Percentiles rank a stretch among this genome's conserved stretches.
Evolutionary conservation across 768 basidiomycete genomes (phyloP).

Genomic region (Leccinum longicurvipes): DNA sequence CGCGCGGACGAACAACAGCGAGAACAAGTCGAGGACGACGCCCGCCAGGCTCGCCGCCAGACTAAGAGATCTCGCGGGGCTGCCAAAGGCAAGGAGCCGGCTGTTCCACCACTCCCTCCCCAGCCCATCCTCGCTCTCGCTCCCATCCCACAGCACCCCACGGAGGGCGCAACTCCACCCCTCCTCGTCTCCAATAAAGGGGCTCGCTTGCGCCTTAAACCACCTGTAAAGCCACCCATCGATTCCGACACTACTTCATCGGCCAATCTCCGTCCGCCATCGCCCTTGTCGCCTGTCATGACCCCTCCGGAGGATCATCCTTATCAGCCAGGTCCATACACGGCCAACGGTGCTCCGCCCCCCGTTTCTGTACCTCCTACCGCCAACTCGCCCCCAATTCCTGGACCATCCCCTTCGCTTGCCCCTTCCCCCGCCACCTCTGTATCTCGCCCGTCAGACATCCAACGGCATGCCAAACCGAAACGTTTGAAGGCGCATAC

Average conservation of each 20-base stretch:
- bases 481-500: constrained; percentile 80
- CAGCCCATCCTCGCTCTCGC: constrained; percentile 29
- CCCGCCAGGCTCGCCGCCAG: constrained; percentile 38
- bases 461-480: constrained; percentile 54
- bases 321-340: constrained; percentile 23
- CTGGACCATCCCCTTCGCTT: constrained; percentile 22
- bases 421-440: constrained; percentile 16
- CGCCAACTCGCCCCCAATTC: constrained; percentile 19
- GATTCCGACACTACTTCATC: constrained; percentile 20
- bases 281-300: constrained; percentile 33
- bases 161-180: constrained; percentile 21
- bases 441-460: constrained; percentile 25
- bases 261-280: constrained; percentile 22
- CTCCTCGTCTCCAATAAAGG: constrained; percentile 47
- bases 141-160: constrained; percentile 17
- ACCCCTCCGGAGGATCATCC: constrained; percentile 35
- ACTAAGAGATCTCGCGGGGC: constrained; percentile 31
- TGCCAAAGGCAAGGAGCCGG: constrained; percentile 40
- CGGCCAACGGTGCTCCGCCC: constrained; percentile 22
- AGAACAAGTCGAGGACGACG: constrained; percentile 44
- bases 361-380: constrained; percentile 14
- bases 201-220: constrained; percentile 47
- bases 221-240: constrained; percentile 34
- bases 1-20: constrained; percentile 42
- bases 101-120: constrained; percentile 17